Evolutionary conservation across 306 rosid species (phyloP), one percentile per base, ranked within the genome.

Genomic region (Dryas alaskensis): DNA sequence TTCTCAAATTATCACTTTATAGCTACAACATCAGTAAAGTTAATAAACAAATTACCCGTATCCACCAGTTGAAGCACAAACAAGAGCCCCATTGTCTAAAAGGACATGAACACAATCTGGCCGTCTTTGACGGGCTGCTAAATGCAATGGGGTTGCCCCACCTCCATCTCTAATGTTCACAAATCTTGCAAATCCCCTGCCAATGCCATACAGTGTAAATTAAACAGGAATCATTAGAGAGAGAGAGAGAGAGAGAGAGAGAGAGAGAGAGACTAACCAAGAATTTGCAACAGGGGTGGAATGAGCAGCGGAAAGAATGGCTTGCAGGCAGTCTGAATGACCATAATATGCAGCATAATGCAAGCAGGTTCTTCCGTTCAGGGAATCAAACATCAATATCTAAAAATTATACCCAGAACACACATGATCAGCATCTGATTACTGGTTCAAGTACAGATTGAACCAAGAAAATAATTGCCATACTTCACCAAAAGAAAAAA

Each of bases 131-230:
- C 96, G 93, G 49, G 98, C 90, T 6, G 97, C 96, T 78, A 93
- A 85, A 77, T 93, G 97, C 81, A 93, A 75, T 10, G 97, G 96
- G 42, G 98, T 89, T 42, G 96, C 92, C 47, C 98, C 97, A 61
- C 86, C 82, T 74, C 89, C 89, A 82, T 93, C 97, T 86, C 97
- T 88, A 73, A 93, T 85, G 66, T 93, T 93, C 81, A 93, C 98
- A 78, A 89, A 93, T 84, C 98, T 83, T 8, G 87, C 81, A 82
- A 90, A 90, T 58, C 98, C 97, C 97, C 98, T 93, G 81, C 17
- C 44, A 80, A 74, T 52, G 39, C 73, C 87, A 80, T 43, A 51
- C 42, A 65, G 46, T 22, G 60, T 43, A 50, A 73, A 53, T 40
- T 45, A 58, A 82, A 69, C 37, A 60, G 4, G 10, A 60, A 55